phyloP scores from a whole-genome alignment of 371 early-diverging fungal genomes.

The Zancudomyces culisetae region DNA sequence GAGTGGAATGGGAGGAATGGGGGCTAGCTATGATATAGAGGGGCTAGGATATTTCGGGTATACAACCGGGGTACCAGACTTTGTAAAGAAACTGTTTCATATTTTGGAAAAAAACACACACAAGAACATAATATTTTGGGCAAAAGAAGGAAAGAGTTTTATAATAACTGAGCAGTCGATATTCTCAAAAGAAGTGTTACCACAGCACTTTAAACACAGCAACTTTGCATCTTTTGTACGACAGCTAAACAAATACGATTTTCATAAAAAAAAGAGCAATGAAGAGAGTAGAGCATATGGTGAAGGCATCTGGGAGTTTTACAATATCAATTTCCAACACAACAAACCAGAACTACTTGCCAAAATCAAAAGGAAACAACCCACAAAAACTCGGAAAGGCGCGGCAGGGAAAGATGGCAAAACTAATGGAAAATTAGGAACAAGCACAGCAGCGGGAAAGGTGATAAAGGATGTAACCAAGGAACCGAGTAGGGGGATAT shows the following conservation, averaged over 20 bases:
- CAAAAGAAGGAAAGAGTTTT: conserved; percentile 38
- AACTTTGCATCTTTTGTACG: conserved; percentile 75
- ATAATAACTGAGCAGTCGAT: conserved; percentile 47
- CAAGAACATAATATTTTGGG: conserved; percentile 21
- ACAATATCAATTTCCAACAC: conserved; percentile 60
- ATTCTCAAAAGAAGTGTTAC: conserved; percentile 48
- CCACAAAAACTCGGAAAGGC: conserved; percentile 16
- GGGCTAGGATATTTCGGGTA: conserved; percentile 16
- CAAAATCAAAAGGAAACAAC: conserved; percentile 60
- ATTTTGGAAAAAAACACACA: conserved; percentile 25
- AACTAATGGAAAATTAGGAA: background rate
- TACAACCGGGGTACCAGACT: conserved; percentile 23
- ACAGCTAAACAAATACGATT: conserved; percentile 56
- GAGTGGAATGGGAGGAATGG: too few species aligned
- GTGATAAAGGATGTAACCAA: background rate
- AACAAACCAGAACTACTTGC: conserved; percentile 61
- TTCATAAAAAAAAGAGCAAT: conserved; percentile 35
- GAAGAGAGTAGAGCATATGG: conserved; percentile 22
- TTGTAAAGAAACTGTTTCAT: conserved; percentile 25
- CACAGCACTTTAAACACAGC: conserved; percentile 68
- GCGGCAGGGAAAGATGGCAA: background rate
- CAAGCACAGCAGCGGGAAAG: background rate
- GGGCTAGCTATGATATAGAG: background rate
- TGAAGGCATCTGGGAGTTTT: conserved; percentile 59
- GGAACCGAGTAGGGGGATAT: background rate